Conservation (phyloP, 23 red algal genomes). For the Chondrus crispus region DNA sequence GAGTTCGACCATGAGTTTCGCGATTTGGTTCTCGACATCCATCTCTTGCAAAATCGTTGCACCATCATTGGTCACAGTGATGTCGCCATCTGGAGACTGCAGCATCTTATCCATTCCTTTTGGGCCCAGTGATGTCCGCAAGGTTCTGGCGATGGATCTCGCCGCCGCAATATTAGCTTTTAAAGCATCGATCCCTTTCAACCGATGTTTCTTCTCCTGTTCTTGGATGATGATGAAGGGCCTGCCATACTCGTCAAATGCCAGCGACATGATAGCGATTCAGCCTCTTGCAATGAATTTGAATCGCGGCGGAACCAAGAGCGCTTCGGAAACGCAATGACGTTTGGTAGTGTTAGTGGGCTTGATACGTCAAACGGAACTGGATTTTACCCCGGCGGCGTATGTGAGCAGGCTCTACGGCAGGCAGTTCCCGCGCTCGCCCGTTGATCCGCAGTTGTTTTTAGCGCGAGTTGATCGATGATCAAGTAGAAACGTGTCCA, state of each 20-base stretch:
- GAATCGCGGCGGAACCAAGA: not conserved
- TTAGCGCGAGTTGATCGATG: too few relatives aligned
- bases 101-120: constrained; percentile 99
- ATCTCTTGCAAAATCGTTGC: constrained; percentile 98
- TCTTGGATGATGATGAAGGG: constrained; percentile 97
- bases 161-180: constrained; percentile 97
- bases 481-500: too few relatives aligned
- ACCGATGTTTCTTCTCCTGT: constrained; percentile 84
- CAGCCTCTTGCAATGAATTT: too few relatives aligned
- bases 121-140: constrained; percentile 92
- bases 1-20: constrained; percentile 94
- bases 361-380: too few relatives aligned
- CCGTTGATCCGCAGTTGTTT: too few relatives aligned
- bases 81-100: constrained; percentile 92
- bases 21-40: constrained; percentile 93
- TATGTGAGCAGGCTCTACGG: too few relatives aligned
- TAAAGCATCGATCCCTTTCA: constrained; percentile 90
- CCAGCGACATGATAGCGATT: constrained; percentile 78
- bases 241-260: constrained; percentile 96
- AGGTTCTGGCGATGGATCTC: constrained; percentile 75
- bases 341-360: too few relatives aligned
- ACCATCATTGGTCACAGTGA: constrained; percentile 99
- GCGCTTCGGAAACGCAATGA: too few relatives aligned
- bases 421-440: too few relatives aligned
- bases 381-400: too few relatives aligned